A percentile compares a stretch with the other conserved stretches of the same genome.
These are phyloP conservation scores for Hymenoscyphus salicellus DNA, from an alignment of 2,329 filamentous ascomycete genomes.

Conservation along the genomic window DNA sequence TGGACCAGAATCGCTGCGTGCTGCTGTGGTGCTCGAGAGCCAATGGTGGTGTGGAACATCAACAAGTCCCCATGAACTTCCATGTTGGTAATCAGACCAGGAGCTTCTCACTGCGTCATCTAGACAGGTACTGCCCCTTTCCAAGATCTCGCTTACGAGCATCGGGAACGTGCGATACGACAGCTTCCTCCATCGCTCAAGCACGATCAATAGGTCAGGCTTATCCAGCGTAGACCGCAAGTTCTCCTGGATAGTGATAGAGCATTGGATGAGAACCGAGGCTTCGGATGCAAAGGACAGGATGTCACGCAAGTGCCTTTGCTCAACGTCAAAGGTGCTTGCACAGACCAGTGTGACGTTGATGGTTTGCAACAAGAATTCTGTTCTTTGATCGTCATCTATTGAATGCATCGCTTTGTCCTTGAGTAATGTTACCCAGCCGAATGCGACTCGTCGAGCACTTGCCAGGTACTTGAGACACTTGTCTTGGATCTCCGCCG, in stretches of 20 bases:
- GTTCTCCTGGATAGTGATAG: slow-evolving; percentile 39
- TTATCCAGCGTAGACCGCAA: slow-evolving; percentile 30
- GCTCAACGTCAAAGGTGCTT: slow-evolving; percentile 44
- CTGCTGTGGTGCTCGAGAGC: slow-evolving; percentile 30
- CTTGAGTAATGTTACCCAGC: slow-evolving; percentile 37
- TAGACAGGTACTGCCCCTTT: slow-evolving; percentile 21
- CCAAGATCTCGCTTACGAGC: slow-evolving; percentile 22
- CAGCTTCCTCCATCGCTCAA: slow-evolving; percentile 10
- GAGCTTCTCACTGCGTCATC: slow-evolving; percentile 29
- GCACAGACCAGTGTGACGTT: slow-evolving; percentile 39
- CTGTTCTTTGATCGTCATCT: slow-evolving; percentile 11
- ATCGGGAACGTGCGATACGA: slow-evolving; percentile 23
- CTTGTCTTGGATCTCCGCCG: not conserved
- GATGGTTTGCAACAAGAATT: slow-evolving; percentile 5
- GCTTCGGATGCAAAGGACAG: slow-evolving; percentile 32
- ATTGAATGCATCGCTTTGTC: slow-evolving; percentile 6
- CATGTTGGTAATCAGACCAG: slow-evolving; percentile 33
- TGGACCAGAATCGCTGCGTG: slow-evolving; percentile 15
- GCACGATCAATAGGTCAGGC: not conserved
- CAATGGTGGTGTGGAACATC: slow-evolving; percentile 35
- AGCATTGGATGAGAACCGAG: slow-evolving; percentile 40
- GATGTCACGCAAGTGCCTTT: slow-evolving; percentile 28
- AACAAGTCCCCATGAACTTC: slow-evolving; percentile 28
- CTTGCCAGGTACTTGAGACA: slow-evolving; percentile 36
- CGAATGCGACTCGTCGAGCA: slow-evolving; percentile 37